Base-by-base conservation (phyloP, 352 stramenopile species). In the Globisporangium canariense region DNA sequence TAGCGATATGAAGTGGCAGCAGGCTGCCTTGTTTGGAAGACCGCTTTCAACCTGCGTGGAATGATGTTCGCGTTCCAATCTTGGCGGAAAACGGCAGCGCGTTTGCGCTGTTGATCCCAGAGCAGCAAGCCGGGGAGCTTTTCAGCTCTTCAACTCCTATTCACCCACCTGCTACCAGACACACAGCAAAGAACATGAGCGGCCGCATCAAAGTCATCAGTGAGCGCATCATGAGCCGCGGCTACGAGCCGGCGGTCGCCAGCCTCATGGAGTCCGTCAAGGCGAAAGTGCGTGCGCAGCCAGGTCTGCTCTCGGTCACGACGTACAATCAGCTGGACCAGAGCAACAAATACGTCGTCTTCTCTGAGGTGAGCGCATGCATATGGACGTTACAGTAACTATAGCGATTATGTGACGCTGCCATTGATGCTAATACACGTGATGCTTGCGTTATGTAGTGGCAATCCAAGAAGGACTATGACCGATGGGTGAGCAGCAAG, bases 241-340 rank as follows among this genome's bases (percentile, higher is more conserved):
- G 87, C 58, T 94, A 90, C 75, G 87, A 96, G 69, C 87, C 87
- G 34, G 78, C 83, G 47, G 87, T 96, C 41, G 79, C 76, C 32
- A 81, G 81, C 41, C 85, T 96, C 62, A 96, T 96, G 87, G 87
- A 96, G 77, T 84, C 70, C 4, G 87, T 96, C 63, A 94, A 96
- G 74, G 65, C 74, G 50, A 92, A 83, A 28, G 87, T 96, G 64
- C 82, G 82, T 57, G 68, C 73, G 58, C 86, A 94, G 64, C 85
- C 87, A 5, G 87, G 87, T 0, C 70, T 92, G 32, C 65, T 96
- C 58, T 86, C 80, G 8, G 82, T 96, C 63, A 81, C 88, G 63
- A 96, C 87, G 1, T 90, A 86, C 73, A 77, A 66, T 56, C 82
- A 94, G 62, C 62, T 88, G 62, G 82, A 92, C 68, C 78, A 93